A percentile compares a stretch with the other conserved stretches of the same genome.
Conservation (phyloP, 805 yeast genomes). For the Wickerhamomyces pijperi region DNA sequence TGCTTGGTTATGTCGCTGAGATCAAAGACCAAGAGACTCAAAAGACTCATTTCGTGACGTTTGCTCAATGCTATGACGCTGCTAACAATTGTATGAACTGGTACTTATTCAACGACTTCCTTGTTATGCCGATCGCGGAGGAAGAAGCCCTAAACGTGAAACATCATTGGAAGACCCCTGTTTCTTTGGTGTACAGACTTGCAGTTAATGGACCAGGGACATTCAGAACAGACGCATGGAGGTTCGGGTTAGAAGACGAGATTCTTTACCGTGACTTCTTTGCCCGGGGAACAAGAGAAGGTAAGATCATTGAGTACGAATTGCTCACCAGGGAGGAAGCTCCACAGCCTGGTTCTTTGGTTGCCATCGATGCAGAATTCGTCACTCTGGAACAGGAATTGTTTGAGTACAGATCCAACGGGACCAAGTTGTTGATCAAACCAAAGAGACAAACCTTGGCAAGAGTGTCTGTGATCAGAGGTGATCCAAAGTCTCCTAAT, state of each 20-base stretch:
- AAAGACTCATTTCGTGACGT: conserved; percentile 51
- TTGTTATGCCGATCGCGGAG: conserved; percentile 66
- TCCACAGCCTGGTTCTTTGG: conserved; percentile 62
- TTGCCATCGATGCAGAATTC: conserved; percentile 96
- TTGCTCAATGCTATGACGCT: conserved; percentile 32
- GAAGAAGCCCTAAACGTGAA: conserved; percentile 68
- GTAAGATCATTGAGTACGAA: conserved; percentile 49
- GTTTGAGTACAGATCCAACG: conserved; percentile 65
- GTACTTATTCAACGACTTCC: conserved; percentile 85
- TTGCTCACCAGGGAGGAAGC: conserved; percentile 59
- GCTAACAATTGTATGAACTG: conserved; percentile 32
- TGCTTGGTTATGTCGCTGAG: conserved; percentile 63
- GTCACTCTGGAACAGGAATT: conserved; percentile 73
- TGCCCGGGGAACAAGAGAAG: conserved; percentile 53
- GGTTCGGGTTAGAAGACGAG: conserved; percentile 40
- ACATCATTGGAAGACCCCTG: conserved; percentile 77
- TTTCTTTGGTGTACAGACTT: conserved; percentile 54
- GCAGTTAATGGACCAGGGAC: conserved; percentile 26
- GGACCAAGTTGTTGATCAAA: conserved; percentile 53
- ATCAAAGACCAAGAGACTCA: conserved; percentile 33
- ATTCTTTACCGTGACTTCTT: conserved; percentile 69
- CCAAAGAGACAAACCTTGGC: conserved; percentile 78
- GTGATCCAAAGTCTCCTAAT: conserved; percentile 43
- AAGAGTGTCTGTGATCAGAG: conserved; percentile 76
- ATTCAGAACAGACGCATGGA: conserved; percentile 39